phyloP scores from a whole-genome alignment of 23 red algal genomes.

The Gracilariopsis chorda region DNA sequence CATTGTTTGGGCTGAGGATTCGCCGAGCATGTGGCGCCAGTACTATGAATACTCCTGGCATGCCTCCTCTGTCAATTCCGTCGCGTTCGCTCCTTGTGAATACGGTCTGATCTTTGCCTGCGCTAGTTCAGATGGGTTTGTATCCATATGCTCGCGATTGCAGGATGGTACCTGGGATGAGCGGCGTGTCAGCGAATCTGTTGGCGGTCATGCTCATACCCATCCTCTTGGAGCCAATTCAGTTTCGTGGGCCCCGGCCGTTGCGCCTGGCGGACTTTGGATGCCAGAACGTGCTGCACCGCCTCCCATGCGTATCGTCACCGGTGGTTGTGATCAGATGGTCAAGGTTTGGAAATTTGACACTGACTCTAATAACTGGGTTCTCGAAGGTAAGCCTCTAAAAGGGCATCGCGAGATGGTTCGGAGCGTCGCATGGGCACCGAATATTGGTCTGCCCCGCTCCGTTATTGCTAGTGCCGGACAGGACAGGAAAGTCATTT shows the following conservation, averaged over 20 bases:
- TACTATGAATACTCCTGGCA: conserved; percentile 90
- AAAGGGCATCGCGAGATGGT: conserved; percentile 92
- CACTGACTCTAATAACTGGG: conserved; percentile 54
- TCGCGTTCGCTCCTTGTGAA: conserved; percentile 90
- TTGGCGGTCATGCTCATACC: conserved; percentile 67
- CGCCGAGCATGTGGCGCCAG: conserved; percentile 64
- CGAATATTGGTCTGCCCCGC: conserved; percentile 65
- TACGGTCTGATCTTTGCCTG: conserved; percentile 94
- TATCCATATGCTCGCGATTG: conserved; percentile 82
- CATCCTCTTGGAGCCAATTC: conserved; percentile 89
- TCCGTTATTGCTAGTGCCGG: conserved; percentile 67
- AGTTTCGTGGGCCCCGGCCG: conserved; percentile 88
- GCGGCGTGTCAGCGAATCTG: conserved; percentile 72
- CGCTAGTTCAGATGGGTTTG: conserved; percentile 93
- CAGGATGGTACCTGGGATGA: conserved; percentile 90
- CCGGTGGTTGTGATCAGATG: conserved; percentile 89
- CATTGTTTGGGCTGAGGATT: conserved; percentile 86
- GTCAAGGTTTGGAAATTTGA: conserved; percentile 76
- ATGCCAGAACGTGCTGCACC: conserved; percentile 67
- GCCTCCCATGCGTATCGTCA: conserved; percentile 85
- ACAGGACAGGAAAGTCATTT: conserved; percentile 88
- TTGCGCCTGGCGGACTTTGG: conserved; percentile 63
- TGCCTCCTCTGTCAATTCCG: conserved; percentile 87
- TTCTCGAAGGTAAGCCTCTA: conserved; percentile 66
- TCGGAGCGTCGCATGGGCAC: conserved; percentile 92